These are phyloP conservation scores for Sporothrix sp. DNA, from an alignment of 2,329 filamentous ascomycete genomes.

Conservation along the genomic window DNA sequence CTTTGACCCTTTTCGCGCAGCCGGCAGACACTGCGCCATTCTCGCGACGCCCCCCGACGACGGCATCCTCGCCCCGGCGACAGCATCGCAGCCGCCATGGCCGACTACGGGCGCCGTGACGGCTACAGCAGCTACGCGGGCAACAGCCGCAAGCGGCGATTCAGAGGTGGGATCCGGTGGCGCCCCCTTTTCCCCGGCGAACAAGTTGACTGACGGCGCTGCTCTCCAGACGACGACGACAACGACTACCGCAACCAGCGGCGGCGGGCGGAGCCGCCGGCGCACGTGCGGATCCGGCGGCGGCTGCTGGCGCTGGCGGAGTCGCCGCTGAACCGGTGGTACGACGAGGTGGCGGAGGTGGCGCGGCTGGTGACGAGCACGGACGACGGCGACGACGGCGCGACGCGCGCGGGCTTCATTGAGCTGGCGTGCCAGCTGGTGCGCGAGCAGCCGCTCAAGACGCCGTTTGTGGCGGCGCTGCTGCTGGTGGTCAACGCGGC, in stretches of 20 bases:
- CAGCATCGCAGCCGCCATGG: slow-evolving; percentile 32
- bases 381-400: slow-evolving; percentile 61
- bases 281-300: slow-evolving; percentile 62
- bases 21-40: too few relatives aligned
- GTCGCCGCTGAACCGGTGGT: slow-evolving; percentile 65
- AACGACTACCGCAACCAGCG: slow-evolving; percentile 67
- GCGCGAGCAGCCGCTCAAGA: slow-evolving; percentile 91
- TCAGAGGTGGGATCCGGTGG: slow-evolving; percentile 51
- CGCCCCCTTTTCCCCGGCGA: too few relatives aligned
- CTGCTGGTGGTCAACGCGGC: slow-evolving; percentile 69
- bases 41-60: too few relatives aligned
- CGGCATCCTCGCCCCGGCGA: too few relatives aligned
- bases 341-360: slow-evolving; percentile 67
- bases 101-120: slow-evolving; percentile 44
- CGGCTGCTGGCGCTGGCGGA: slow-evolving; percentile 75
- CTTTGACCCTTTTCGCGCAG: too few relatives aligned
- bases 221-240: slow-evolving; percentile 46
- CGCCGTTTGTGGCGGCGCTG: slow-evolving; percentile 83
- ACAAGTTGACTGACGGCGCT: too few relatives aligned
- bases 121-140: slow-evolving; percentile 34
- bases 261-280: slow-evolving; percentile 54
- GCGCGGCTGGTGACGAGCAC: slow-evolving; percentile 71
- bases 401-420: slow-evolving; percentile 63
- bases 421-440: slow-evolving; percentile 66
- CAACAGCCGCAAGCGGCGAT: slow-evolving; percentile 58